phyloP scores from a whole-genome alignment of 2,329 filamentous ascomycete species.

The Fusarium tricinctum region DNA sequence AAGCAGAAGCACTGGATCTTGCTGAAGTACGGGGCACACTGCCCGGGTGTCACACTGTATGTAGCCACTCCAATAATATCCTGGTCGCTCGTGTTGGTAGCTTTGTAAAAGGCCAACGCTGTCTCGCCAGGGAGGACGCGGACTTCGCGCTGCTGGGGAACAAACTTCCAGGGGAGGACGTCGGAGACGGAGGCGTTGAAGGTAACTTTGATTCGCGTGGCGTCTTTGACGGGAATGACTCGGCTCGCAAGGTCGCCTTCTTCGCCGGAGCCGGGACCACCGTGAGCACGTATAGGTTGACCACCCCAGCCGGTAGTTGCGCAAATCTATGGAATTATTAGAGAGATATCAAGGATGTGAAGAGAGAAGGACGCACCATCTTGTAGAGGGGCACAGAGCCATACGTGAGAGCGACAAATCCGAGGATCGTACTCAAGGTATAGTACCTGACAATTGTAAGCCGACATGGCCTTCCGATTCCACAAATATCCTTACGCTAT shows the following conservation, averaged over 20 bases:
- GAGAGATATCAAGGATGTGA: neutral
- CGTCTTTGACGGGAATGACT: slow-evolving; percentile 82
- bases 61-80: slow-evolving; percentile 99
- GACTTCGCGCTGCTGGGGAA: slow-evolving; percentile 96
- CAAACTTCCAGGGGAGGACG: slow-evolving; percentile 96
- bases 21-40: slow-evolving; percentile 97
- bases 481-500: slow-evolving; percentile 55
- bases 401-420: slow-evolving; percentile 84
- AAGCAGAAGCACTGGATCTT: slow-evolving; percentile 99
- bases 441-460: slow-evolving; percentile 71
- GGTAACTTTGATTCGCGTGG: slow-evolving; percentile 90
- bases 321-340: slow-evolving; percentile 71
- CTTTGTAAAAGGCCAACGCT: slow-evolving; percentile 96
- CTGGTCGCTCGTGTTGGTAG: slow-evolving; percentile 87
- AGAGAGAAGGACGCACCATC: slow-evolving; percentile 69
- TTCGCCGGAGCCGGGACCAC: slow-evolving; percentile 60
- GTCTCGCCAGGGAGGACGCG: slow-evolving; percentile 96
- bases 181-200: slow-evolving; percentile 97
- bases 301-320: slow-evolving; percentile 92
- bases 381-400: slow-evolving; percentile 90
- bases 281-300: slow-evolving; percentile 87
- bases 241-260: slow-evolving; percentile 78
- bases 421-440: slow-evolving; percentile 80
- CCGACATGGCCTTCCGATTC: neutral
- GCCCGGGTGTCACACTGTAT: slow-evolving; percentile 95